A percentile compares a stretch with the other conserved stretches of the same genome.
Evolutionary conservation across 2,329 filamentous ascomycete species (phyloP).

Genomic region (Aspergillus sp.): DNA sequence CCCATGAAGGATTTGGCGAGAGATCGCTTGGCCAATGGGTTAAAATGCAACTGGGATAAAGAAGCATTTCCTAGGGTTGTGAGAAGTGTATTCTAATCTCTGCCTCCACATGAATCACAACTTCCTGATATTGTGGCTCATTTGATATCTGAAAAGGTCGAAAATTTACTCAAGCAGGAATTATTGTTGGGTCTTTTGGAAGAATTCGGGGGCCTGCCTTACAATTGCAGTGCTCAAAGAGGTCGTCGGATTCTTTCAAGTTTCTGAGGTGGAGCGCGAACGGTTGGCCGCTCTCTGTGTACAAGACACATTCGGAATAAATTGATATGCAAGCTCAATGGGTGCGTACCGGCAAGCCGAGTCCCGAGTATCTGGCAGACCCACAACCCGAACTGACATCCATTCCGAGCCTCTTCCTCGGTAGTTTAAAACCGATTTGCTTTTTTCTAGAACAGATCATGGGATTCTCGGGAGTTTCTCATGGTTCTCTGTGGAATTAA

Average conservation of each 20-base stretch:
- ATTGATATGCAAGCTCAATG: too few species aligned
- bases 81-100: neutral
- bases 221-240: neutral
- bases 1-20: slow-evolving; percentile 2
- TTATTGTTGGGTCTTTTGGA: neutral
- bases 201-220: neutral
- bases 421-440: too few species aligned
- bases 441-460: too few species aligned
- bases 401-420: too few species aligned
- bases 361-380: too few species aligned
- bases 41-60: slow-evolving; percentile 1
- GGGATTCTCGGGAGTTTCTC: too few species aligned
- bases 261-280: neutral
- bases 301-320: too few species aligned
- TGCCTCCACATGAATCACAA: neutral
- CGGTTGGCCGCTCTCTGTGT: neutral
- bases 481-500: too few species aligned
- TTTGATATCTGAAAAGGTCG: neutral
- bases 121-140: neutral
- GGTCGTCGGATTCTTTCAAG: neutral
- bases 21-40: slow-evolving; percentile 2
- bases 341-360: too few species aligned
- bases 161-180: neutral
- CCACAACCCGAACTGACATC: too few species aligned
- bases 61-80: neutral